These are phyloP conservation scores for Ascochyta viciae-villosae DNA, from an alignment of 2,329 filamentous ascomycete species.

Conservation along the genomic window DNA sequence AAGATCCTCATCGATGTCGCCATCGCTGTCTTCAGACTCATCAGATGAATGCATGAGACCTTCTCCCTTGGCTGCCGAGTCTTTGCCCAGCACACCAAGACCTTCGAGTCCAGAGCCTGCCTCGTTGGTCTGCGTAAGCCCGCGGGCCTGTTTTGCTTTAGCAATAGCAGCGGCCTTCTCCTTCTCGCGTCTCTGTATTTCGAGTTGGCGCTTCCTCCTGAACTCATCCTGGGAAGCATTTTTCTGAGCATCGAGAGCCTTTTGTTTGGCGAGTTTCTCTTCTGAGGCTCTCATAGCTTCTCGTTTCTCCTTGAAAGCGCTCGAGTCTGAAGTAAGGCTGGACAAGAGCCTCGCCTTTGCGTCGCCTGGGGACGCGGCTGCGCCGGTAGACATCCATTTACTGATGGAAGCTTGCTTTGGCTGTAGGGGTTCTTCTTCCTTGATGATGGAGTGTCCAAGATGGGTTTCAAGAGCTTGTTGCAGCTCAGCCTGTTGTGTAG, in stretches of 20 bases:
- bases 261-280: slow-evolving; percentile 33
- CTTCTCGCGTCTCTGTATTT: slow-evolving; percentile 76
- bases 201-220: slow-evolving; percentile 75
- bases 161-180: slow-evolving; percentile 76
- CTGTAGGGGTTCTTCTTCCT: slow-evolving; percentile 43
- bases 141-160: slow-evolving; percentile 66
- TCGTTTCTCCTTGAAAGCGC: slow-evolving; percentile 38
- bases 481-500: slow-evolving; percentile 85
- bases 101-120: slow-evolving; percentile 80
- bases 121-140: slow-evolving; percentile 66
- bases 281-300: slow-evolving; percentile 33
- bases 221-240: slow-evolving; percentile 58
- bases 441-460: slow-evolving; percentile 48
- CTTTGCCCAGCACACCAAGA: slow-evolving; percentile 77
- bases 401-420: slow-evolving; percentile 52
- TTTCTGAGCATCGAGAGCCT: slow-evolving; percentile 36
- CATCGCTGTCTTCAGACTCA: slow-evolving; percentile 64
- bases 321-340: slow-evolving; percentile 36
- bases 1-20: slow-evolving; percentile 70
- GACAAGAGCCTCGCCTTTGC: slow-evolving; percentile 40
- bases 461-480: slow-evolving; percentile 65
- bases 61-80: slow-evolving; percentile 74
- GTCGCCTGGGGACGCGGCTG: slow-evolving; percentile 26
- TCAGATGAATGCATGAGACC: slow-evolving; percentile 92
- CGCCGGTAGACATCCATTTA: slow-evolving; percentile 49